A percentile compares a stretch with the other conserved stretches of the same genome.
phyloP scores from a whole-genome alignment of 139 green algal species.

The Micromonas commoda region DNA sequence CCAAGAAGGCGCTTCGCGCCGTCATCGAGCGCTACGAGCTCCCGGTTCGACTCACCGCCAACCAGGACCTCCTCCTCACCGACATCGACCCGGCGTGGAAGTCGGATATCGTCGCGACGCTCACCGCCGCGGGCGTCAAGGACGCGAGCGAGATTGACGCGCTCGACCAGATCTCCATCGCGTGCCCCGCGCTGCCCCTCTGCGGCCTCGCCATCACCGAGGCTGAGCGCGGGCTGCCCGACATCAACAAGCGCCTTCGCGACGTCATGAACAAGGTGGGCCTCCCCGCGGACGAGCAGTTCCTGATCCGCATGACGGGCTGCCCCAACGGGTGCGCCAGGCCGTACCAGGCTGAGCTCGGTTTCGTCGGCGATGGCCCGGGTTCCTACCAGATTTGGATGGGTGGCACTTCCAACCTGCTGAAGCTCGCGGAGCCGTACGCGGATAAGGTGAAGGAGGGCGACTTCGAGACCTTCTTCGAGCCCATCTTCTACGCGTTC shows the following conservation, averaged over 20 bases:
- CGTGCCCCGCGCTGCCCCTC: conserved; percentile 93
- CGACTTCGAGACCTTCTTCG: conserved; percentile 84
- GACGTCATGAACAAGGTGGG: conserved; percentile 61
- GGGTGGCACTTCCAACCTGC: conserved; percentile 74
- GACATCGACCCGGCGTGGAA: conserved; percentile 70
- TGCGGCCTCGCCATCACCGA: conserved; percentile 95
- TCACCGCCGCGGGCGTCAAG: conserved; percentile 39
- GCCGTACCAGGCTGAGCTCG: conserved; percentile 98
- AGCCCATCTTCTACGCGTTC: conserved; percentile 82
- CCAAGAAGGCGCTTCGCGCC: conserved; percentile 46
- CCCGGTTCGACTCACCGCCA: conserved; percentile 42
- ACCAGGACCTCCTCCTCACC: conserved; percentile 88
- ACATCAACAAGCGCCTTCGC: conserved; percentile 43
- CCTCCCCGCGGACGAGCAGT: conserved; percentile 42
- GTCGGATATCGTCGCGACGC: conserved; percentile 28
- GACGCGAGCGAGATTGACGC: conserved; percentile 64
- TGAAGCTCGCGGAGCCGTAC: conserved; percentile 72
- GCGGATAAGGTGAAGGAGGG: conserved; percentile 74
- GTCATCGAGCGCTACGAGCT: conserved; percentile 53
- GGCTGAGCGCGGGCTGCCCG: conserved; percentile 89
- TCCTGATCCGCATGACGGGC: conserved; percentile 95
- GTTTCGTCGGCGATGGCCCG: conserved; percentile 94
- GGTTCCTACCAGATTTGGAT: conserved; percentile 98
- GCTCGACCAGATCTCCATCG: conserved; percentile 80
- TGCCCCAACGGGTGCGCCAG: conserved; percentile 98